Base-by-base conservation (phyloP, 768 basidiomycete species). In the Rhodotorula graminis region DNA sequence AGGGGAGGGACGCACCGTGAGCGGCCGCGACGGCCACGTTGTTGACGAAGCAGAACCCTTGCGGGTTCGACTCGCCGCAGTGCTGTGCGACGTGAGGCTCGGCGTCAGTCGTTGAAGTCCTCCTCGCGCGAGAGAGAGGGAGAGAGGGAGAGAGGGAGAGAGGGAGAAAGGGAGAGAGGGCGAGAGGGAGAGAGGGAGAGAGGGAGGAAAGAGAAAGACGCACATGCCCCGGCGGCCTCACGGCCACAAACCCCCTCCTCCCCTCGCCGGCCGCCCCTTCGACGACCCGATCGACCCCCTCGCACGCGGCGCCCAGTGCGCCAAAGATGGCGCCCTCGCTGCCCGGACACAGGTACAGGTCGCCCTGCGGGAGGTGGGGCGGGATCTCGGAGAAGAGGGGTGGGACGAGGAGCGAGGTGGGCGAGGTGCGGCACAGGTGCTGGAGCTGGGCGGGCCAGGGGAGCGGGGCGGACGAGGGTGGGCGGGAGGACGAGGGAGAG, bases 31-130 rank as follows among this genome's bases (percentile, higher is more conserved):
- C 85, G 0, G 89, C 88, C 0, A 96, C 90, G 78, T 98, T 99
- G 75, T 97, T 97, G 44, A 96, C 85, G 76, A 94, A 96, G 81
- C 95, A 97, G 80, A 97, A 98, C 0, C 95, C 95, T 18, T 87
- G 89, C 0, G 95, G 95, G 0, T 87, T 86, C 70, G 93, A 87
- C 81, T 93, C 92, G 4, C 91, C 91, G 78, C 93, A 95, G 77
- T 97, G 93, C 83, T 96, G 93, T n/a, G n/a, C n/a, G n/a, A n/a
- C n/a, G n/a, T n/a, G n/a, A n/a, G n/a, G n/a, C n/a, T n/a, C n/a
- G n/a, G n/a, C n/a, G n/a, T n/a, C n/a, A n/a, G n/a, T n/a, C n/a
- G n/a, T n/a, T n/a, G n/a, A n/a, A n/a, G n/a, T n/a, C n/a, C n/a
- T n/a, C n/a, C n/a, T n/a, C n/a, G n/a, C n/a, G n/a, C n/a, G n/a